A percentile compares a stretch with the other conserved stretches of the same genome.
phyloP scores from a whole-genome alignment of 306 rosid species.

The Lathyrus aphaca region DNA sequence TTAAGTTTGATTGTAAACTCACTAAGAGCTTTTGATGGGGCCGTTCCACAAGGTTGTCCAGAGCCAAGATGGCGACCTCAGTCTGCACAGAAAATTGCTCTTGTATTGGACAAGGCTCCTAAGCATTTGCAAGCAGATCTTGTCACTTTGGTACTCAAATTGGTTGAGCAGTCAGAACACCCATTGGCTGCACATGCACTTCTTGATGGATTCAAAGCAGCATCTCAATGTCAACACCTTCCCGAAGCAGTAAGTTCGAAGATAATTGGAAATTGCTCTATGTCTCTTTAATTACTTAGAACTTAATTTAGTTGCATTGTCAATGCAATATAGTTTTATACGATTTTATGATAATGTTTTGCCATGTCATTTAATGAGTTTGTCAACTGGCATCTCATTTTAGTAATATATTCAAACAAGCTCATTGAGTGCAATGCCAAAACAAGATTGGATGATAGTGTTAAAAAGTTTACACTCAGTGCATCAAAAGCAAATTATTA shows the following conservation, averaged over 20 bases:
- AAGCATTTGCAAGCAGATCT: constrained; percentile 91
- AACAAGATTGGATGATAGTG: too few relatives aligned
- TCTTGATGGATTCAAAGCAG: constrained; percentile 88
- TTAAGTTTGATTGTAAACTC: constrained; percentile 95
- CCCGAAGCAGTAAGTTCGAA: constrained; percentile 86
- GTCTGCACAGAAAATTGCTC: constrained; percentile 89
- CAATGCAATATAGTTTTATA: constrained; percentile 12
- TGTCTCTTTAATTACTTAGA: constrained; percentile 25
- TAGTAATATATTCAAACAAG: too few relatives aligned
- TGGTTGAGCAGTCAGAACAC: constrained; percentile 96
- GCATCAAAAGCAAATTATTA: too few relatives aligned
- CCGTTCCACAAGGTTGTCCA: constrained; percentile 93
- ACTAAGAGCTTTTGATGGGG: constrained; percentile 91
- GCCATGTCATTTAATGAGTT: constrained; percentile 5
- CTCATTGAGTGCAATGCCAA: too few relatives aligned
- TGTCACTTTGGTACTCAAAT: constrained; percentile 85
- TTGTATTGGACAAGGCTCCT: constrained; percentile 97
- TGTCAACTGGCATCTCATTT: too few relatives aligned
- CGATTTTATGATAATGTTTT: constrained; percentile 2
- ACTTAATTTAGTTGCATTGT: constrained; percentile 12
- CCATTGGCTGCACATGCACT: constrained; percentile 93
- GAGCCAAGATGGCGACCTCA: constrained; percentile 97
- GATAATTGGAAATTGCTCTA: constrained; percentile 32
- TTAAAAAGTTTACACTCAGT: too few relatives aligned
- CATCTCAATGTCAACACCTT: constrained; percentile 97